phyloP scores from a whole-genome alignment of 208 protist species.

The Zelonia costaricensis region DNA sequence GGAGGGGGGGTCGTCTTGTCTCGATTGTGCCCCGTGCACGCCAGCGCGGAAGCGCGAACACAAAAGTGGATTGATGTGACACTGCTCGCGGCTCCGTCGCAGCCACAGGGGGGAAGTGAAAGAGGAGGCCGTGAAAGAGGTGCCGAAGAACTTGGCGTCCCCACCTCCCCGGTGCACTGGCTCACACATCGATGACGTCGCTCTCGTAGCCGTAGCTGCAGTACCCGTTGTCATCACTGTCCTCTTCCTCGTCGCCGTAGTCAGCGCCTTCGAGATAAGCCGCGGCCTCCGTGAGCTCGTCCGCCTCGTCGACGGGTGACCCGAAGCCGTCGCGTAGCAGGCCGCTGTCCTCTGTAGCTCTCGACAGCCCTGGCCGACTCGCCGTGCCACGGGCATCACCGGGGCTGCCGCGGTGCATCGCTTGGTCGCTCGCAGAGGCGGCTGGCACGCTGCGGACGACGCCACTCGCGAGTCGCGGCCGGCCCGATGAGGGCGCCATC shows the following conservation, averaged over 20 bases:
- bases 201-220: constrained; percentile 24
- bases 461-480: background rate
- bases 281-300: background rate
- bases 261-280: background rate
- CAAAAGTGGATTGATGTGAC: too few relatives aligned
- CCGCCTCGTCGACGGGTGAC: constrained; percentile 1
- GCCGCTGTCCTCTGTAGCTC: too few relatives aligned
- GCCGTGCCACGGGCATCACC: background rate
- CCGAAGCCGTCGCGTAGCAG: too few relatives aligned
- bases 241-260: constrained; percentile 1
- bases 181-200: constrained; percentile 13
- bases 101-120: background rate
- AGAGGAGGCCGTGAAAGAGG: background rate
- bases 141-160: background rate
- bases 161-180: background rate
- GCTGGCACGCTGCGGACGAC: background rate
- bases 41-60: too few relatives aligned
- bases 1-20: too few relatives aligned
- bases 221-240: constrained; percentile 17
- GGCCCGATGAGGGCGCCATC: constrained; percentile 4
- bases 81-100: too few relatives aligned
- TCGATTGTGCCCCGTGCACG: too few relatives aligned
- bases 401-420: background rate
- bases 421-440: background rate
- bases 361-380: too few relatives aligned